These are phyloP conservation scores for Malassezia equina DNA, from an alignment of 1,284 basidiomycete species.

Conservation along the genomic window DNA sequence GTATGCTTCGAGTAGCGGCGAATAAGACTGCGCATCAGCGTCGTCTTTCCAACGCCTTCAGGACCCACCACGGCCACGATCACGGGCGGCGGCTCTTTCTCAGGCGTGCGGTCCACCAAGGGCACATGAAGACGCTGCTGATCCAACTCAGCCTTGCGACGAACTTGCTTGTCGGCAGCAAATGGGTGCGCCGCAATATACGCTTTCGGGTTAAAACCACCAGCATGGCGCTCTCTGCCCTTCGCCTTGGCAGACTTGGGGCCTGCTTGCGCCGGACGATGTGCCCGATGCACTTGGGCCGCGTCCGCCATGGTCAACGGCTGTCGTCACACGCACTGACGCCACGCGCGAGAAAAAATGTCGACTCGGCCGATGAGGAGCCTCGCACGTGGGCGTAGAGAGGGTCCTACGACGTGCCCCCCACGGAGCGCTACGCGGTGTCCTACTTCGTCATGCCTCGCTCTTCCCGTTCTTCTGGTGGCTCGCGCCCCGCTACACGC, in stretches of 20 bases:
- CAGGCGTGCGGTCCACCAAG: slow-evolving; percentile 74
- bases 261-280: slow-evolving; percentile 36
- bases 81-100: slow-evolving; percentile 82
- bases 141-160: slow-evolving; percentile 82
- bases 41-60: slow-evolving; percentile 90
- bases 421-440: neutral
- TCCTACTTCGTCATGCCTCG: slow-evolving; percentile 34
- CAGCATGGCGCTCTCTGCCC: slow-evolving; percentile 26
- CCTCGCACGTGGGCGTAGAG: neutral
- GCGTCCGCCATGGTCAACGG: slow-evolving; percentile 29
- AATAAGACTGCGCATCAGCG: slow-evolving; percentile 81
- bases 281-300: slow-evolving; percentile 37
- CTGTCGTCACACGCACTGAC: slow-evolving; percentile 5
- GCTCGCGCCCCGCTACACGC: slow-evolving; percentile 25
- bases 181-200: slow-evolving; percentile 61
- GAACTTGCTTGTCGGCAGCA: slow-evolving; percentile 63
- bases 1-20: slow-evolving; percentile 90
- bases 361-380: slow-evolving; percentile 10
- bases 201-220: slow-evolving; percentile 85
- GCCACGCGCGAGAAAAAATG: slow-evolving; percentile 5
- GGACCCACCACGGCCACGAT: slow-evolving; percentile 95
- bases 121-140: slow-evolving; percentile 93
- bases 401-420: slow-evolving; percentile 1
- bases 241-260: slow-evolving; percentile 36
- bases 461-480: slow-evolving; percentile 30